These are phyloP conservation scores for Auricularia sp. DNA, from an alignment of 768 basidiomycete genomes.

Conservation along the genomic window DNA sequence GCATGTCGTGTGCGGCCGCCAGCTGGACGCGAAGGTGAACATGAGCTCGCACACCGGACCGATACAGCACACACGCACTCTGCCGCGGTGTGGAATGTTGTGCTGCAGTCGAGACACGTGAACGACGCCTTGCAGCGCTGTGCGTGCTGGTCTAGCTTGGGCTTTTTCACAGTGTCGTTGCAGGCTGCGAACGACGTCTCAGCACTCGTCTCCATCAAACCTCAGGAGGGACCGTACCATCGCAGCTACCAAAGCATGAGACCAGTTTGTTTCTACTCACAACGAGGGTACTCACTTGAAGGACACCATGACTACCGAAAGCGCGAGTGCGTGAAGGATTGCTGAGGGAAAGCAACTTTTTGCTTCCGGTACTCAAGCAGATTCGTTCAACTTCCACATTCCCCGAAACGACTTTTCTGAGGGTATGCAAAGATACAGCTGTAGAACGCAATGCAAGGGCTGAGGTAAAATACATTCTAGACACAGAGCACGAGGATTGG, in stretches of 20 bases:
- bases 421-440: not conserved
- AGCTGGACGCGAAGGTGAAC: not conserved
- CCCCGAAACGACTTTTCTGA: no score
- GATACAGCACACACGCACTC: slow-evolving; percentile 49
- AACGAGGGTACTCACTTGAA: not conserved
- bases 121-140: slow-evolving; percentile 52
- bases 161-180: slow-evolving; percentile 84
- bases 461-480: not conserved
- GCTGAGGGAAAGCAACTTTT: no score
- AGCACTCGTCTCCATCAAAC: no score
- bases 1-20: slow-evolving; percentile 57
- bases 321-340: no score
- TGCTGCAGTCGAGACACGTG: slow-evolving; percentile 84
- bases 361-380: no score
- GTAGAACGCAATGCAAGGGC: not conserved
- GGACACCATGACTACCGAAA: not conserved
- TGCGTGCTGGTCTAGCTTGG: slow-evolving; percentile 76
- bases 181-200: slow-evolving; percentile 39
- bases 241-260: not conserved
- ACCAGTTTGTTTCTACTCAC: not conserved
- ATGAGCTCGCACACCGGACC: not conserved
- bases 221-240: no score
- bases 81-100: slow-evolving; percentile 61
- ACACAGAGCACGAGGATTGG: not conserved
- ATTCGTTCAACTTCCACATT: no score